Percentiles rank a stretch among this genome's conserved stretches.
These are phyloP conservation scores for Cornus controversa DNA, from an alignment of 148 eudicot species.

Conservation along the genomic window DNA sequence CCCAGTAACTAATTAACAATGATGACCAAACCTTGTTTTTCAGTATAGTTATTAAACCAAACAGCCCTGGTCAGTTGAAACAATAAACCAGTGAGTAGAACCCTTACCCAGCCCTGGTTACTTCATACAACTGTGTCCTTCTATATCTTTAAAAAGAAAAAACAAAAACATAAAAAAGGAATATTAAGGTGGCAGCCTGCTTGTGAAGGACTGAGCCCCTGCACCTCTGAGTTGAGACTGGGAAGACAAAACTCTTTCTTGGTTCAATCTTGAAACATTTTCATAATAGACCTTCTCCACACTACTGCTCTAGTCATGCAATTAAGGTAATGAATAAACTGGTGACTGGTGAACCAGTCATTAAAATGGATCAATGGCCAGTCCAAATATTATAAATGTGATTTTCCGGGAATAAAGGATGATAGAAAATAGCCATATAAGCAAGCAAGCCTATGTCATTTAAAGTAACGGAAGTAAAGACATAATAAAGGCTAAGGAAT, in stretches of 20 bases:
- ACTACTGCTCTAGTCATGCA: background rate
- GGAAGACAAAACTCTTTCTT: background rate
- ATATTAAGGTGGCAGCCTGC: too few species aligned
- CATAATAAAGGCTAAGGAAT: constrained; percentile 8
- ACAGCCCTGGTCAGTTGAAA: background rate
- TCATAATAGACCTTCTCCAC: background rate
- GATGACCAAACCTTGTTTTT: background rate
- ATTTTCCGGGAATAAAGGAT: background rate
- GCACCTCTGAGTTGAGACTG: background rate
- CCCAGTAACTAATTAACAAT: background rate
- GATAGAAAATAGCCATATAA: background rate
- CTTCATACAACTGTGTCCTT: background rate
- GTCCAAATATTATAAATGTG: background rate
- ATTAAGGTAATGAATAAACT: background rate
- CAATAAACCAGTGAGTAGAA: background rate
- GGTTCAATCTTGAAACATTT: background rate
- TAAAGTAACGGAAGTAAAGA: background rate
- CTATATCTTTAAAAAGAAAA: too few species aligned
- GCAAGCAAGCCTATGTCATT: background rate
- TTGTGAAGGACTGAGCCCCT: background rate
- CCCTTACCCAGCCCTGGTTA: background rate
- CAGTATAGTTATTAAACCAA: background rate
- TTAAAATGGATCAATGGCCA: background rate
- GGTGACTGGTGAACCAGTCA: background rate
- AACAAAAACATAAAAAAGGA: too few species aligned